A percentile compares a stretch with the other conserved stretches of the same genome.
Evolutionary conservation across 2,329 filamentous ascomycete genomes (phyloP).

Genomic region (Trichoderma breve): DNA sequence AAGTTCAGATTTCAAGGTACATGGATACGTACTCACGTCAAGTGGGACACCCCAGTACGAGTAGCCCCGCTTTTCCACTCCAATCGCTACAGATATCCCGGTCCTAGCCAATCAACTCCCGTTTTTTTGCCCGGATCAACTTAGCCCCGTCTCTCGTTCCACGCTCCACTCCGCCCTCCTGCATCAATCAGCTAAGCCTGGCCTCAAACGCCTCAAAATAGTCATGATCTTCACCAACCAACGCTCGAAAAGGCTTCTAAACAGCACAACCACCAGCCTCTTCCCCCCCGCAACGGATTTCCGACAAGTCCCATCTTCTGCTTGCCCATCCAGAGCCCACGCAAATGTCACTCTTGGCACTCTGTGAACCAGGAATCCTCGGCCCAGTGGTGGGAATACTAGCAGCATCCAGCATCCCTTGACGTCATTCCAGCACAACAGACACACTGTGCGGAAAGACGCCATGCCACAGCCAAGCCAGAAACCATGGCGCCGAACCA

Average conservation of each 20-base stretch:
- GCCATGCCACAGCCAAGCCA: background rate
- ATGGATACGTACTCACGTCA: background rate
- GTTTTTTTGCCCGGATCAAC: slow-evolving; percentile 6
- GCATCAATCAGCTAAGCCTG: background rate
- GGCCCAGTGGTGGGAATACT: background rate
- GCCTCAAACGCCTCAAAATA: background rate
- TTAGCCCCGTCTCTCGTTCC: background rate
- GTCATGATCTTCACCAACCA: slow-evolving; percentile 4
- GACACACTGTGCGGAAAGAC: background rate
- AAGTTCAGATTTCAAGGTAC: background rate
- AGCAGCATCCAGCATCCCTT: background rate
- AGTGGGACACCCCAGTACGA: background rate
- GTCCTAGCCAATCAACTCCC: background rate
- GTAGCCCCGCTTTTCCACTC: background rate
- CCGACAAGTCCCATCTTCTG: too few relatives aligned
- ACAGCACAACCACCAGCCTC: background rate
- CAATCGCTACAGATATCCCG: too few relatives aligned
- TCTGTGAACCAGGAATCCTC: background rate
- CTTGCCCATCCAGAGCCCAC: background rate
- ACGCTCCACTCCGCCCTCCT: slow-evolving; percentile 5
- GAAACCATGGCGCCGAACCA: background rate
- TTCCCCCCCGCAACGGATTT: background rate
- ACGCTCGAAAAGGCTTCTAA: background rate
- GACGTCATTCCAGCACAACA: slow-evolving; percentile 5
- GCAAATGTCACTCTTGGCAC: background rate